Evolutionary conservation across 257 asterid genomes (phyloP).

Genomic region (Henckelia pumila): DNA sequence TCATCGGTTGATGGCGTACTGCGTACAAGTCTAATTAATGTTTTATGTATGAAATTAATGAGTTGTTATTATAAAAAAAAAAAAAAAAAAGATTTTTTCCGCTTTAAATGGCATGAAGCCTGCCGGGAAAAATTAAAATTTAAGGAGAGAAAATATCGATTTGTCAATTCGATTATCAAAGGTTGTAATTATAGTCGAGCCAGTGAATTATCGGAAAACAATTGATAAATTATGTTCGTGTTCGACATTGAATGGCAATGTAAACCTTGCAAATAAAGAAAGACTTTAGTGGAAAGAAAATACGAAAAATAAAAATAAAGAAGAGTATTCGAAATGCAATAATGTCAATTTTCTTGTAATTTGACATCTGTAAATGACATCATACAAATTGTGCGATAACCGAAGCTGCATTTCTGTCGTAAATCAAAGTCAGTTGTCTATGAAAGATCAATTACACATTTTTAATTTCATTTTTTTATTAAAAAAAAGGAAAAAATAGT

Average conservation of each 20-base stretch:
- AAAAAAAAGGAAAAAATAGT: too few species aligned
- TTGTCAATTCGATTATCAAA: too few species aligned
- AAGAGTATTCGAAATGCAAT: slow-evolving; percentile 14
- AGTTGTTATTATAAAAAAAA: too few species aligned
- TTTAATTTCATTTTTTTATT: too few species aligned
- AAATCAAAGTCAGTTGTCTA: not conserved
- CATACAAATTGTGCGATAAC: slow-evolving; percentile 18
- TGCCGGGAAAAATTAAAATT: too few species aligned
- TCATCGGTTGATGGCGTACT: not conserved
- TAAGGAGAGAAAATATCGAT: too few species aligned
- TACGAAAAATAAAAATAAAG: slow-evolving; percentile 24
- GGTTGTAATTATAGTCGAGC: too few species aligned
- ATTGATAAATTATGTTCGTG: not conserved
- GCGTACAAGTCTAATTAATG: too few species aligned
- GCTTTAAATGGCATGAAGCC: too few species aligned
- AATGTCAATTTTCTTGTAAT: slow-evolving; percentile 20
- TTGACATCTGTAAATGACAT: slow-evolving; percentile 26
- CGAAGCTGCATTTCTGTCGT: slow-evolving; percentile 24
- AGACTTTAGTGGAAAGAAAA: not conserved
- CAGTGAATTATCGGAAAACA: too few species aligned
- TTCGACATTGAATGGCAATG: not conserved
- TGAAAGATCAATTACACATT: not conserved
- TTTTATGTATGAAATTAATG: too few species aligned
- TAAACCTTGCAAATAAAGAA: not conserved
- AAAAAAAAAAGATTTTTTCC: too few species aligned